Percentiles rank a stretch among this genome's conserved stretches.
Conservation (phyloP, 2,329 filamentous ascomycete species). For the Hymenoscyphus fructigenus region DNA sequence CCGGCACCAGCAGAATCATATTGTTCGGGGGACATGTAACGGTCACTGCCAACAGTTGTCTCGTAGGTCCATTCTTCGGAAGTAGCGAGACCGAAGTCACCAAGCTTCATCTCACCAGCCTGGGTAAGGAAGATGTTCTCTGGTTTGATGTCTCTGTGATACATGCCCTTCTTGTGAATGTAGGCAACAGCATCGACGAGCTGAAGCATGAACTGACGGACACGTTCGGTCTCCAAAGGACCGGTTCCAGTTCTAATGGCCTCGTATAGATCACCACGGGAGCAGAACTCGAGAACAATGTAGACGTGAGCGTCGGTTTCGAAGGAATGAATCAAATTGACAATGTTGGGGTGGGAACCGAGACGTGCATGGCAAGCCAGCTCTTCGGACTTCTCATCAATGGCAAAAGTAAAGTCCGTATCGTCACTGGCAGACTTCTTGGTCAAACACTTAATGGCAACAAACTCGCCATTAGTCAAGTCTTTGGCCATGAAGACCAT, state of each 20-base stretch:
- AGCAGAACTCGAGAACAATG: slow-evolving; percentile 92
- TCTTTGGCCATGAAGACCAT: slow-evolving; percentile 96
- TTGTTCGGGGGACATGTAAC: slow-evolving; percentile 99
- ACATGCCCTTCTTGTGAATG: slow-evolving; percentile 88
- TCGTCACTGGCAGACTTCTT: slow-evolving; percentile 68
- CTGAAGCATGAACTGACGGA: slow-evolving; percentile 95
- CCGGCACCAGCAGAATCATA: slow-evolving; percentile 85
- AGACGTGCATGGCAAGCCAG: slow-evolving; percentile 77
- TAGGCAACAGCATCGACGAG: slow-evolving; percentile 86
- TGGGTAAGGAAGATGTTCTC: slow-evolving; percentile 97
- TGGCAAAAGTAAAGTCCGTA: slow-evolving; percentile 57
- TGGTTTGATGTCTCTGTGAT: slow-evolving; percentile 97
- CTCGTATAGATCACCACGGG: slow-evolving; percentile 94
- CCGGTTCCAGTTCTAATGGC: slow-evolving; percentile 88
- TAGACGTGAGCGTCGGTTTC: slow-evolving; percentile 90
- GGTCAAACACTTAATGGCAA: slow-evolving; percentile 95
- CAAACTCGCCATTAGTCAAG: slow-evolving; percentile 69
- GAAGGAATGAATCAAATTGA: slow-evolving; percentile 88
- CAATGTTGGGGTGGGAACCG: slow-evolving; percentile 81
- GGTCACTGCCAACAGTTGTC: slow-evolving; percentile 91
- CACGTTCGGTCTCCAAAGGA: slow-evolving; percentile 91
- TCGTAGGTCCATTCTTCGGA: slow-evolving; percentile 89
- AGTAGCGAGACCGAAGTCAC: slow-evolving; percentile 92
- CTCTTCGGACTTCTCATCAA: slow-evolving; percentile 83
- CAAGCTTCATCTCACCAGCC: slow-evolving; percentile 88